Evolutionary conservation across 2,329 filamentous ascomycete species (phyloP), one percentile per base, ranked within the genome.

Genomic region (Pseudogymnoascus sp.): DNA sequence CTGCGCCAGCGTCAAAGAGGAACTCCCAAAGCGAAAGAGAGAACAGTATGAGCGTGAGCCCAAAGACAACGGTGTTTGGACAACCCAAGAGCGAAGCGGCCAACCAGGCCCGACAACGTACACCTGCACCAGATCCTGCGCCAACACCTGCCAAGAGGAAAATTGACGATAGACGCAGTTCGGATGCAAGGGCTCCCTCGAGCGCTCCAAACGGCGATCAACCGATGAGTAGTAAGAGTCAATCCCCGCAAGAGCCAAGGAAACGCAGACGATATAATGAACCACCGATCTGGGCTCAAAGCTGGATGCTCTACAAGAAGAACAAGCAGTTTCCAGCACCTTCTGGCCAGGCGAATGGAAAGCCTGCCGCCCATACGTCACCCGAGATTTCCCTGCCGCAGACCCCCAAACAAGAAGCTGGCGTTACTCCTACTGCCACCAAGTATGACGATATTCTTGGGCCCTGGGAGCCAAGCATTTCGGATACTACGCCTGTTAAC

Each of bases 31-130:
- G 81, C 66, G 88, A 91, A 63, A 83, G 88, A 69, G 89, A 90
- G 65, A 79, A 83, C 60, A 90, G 87, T 72, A 74, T 88, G 62
- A 93, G 89, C 71, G 85, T 93, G 60, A 93, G 89, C 72, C 90
- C 91, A 31, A 92, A 91, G 76, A 91, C 89, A 23, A 77, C 76
- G 11, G 75, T 75, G 12, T 74, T 75, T 23, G 73, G 77, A 63
- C 71, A 74, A 65, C 73, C 75, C 66, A 70, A 67, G 63, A 53
- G 8, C 59, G 59, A 40, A 34, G 63, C 65, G 66, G 46, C 40
- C 68, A 56, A 56, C 63, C 65, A 66, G 63, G 62, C 14, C 56
- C 63, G n/a, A 60, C 63, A 36, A 62, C 64, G 73, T 69, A 74
- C 76, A 37, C 65, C 69, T 49, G 75, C 75, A 53, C 65, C 66